Base-by-base conservation (phyloP, 345 rosid species). In the Zanthoxylum bungeanum region DNA sequence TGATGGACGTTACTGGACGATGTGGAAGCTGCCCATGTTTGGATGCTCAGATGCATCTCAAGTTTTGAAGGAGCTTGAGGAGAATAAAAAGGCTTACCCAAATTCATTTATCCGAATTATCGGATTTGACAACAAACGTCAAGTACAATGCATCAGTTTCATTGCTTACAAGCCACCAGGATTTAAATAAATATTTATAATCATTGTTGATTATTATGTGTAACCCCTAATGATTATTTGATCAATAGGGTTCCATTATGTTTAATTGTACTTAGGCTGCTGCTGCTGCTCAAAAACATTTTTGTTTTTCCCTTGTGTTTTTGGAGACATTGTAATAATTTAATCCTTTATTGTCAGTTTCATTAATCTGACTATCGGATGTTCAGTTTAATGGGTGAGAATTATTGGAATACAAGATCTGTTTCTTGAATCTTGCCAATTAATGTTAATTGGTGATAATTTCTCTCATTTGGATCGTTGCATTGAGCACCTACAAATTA, bases 21-120 rank as follows among this genome's bases (percentile, higher is more conserved):
- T 82, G 86, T 85, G 88, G 83, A 85, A 80, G 86, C 75, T 85
- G 25, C 84, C 86, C 17, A 80, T 85, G 88, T 84, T 68, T 62
- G 88, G 88, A 84, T 69, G n/a, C n/a, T n/a, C n/a, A n/a, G n/a
- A n/a, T n/a, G 47, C 85, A 2, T 24, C 77, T 0, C 86, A 85
- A 60, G 86, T 85, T 76, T n/a, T 78, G 73, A 78, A 78, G 81
- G 88, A 85, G 81, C 78, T 85, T 6, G 22, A 76, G 55, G 85
- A 82, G 73, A 36, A 39, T 71, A 76, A 71, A 76, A 80, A 74
- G 72, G 76, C 66, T 10, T 75, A 80, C 83, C 88, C 88, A 0
- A 0, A 68, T 0, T 40, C 85, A 2, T 80, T 77, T 70, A 61
- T 82, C 46, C 76, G 88, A 56, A 82, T 78, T 73, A 80, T 85